phyloP scores from a whole-genome alignment of 2,329 filamentous ascomycete genomes.

The Fusarium pseudoanthophilum region DNA sequence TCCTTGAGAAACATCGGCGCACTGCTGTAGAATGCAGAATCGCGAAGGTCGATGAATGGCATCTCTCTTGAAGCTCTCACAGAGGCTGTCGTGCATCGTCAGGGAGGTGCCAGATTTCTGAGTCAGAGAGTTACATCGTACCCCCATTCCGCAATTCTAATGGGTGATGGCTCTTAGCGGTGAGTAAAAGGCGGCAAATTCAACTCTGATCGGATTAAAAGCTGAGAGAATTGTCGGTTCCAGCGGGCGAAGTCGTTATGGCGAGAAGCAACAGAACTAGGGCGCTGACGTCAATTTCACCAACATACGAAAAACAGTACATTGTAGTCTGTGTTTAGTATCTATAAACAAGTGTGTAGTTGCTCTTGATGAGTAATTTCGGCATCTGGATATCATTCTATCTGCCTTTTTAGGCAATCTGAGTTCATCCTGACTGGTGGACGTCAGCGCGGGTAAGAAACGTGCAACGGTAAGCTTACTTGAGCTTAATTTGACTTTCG shows the following conservation, averaged over 20 bases:
- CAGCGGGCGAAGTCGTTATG: neutral
- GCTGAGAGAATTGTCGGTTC: neutral
- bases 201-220: neutral
- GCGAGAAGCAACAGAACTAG: neutral
- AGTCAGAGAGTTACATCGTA: neutral
- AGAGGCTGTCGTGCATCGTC: neutral
- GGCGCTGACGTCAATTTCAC: neutral
- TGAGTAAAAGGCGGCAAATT: neutral
- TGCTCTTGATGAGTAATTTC: neutral
- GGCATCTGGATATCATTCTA: neutral
- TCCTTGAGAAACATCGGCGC: neutral
- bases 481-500: neutral
- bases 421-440: neutral
- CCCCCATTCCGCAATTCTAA: neutral
- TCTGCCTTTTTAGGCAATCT: neutral
- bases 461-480: constrained; percentile 6
- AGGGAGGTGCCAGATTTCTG: neutral
- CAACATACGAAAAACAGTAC: neutral
- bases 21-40: neutral
- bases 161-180: neutral
- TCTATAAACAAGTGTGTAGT: neutral
- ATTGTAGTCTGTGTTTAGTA: too few species aligned
- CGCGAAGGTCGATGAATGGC: neutral
- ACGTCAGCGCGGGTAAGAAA: constrained; percentile 7
- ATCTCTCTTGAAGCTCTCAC: neutral